Conservation (phyloP, 164 flowering plant species). For the Nelumbo lutea region DNA sequence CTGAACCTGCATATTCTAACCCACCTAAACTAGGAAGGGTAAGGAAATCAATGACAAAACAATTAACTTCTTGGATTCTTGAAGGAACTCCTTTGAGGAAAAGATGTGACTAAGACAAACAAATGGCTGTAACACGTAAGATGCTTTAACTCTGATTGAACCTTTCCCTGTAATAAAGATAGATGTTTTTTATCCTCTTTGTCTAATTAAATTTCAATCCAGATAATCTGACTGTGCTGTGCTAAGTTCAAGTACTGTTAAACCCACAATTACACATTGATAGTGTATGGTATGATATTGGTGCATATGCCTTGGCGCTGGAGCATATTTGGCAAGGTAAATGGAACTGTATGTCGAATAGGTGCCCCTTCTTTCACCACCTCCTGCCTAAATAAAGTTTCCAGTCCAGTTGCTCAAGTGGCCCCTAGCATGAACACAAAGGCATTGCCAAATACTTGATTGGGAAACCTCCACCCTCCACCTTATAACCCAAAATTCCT, state of each 20-base stretch:
- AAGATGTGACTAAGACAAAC: background rate
- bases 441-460: too few relatives aligned
- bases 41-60: background rate
- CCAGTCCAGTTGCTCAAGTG: too few relatives aligned
- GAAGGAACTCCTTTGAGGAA: background rate
- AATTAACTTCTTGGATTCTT: constrained; percentile 1
- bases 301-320: too few relatives aligned
- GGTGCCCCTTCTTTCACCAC: background rate
- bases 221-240: background rate
- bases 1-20: constrained; percentile 11
- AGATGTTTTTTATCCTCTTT: background rate
- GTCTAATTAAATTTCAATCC: background rate
- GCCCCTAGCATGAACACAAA: too few relatives aligned
- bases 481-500: too few relatives aligned
- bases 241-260: too few relatives aligned
- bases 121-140: background rate
- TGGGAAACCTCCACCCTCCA: too few relatives aligned
- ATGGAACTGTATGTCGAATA: too few relatives aligned
- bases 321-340: too few relatives aligned
- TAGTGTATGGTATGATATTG: too few relatives aligned
- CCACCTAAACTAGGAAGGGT: background rate
- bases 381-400: too few relatives aligned
- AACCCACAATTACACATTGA: too few relatives aligned
- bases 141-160: background rate
- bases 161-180: background rate